Conservation (phyloP, 2,329 filamentous ascomycete genomes). For the Fusarium nisikadoi region DNA sequence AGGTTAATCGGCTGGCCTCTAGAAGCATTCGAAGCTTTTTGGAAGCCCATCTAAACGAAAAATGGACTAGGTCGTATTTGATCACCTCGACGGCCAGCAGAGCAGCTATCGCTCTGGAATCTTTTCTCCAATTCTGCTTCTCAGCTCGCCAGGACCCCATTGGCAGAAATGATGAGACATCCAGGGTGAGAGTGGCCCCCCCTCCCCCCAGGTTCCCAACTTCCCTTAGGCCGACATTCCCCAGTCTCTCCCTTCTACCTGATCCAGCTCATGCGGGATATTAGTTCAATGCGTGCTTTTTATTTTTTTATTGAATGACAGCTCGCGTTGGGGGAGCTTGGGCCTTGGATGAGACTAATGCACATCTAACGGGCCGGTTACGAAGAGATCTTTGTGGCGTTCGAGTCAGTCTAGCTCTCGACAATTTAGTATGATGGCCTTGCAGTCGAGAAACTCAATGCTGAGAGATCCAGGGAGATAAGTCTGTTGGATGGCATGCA, state of each 20-base stretch:
- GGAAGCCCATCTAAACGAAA: background rate
- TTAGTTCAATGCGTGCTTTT: background rate
- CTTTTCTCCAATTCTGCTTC: background rate
- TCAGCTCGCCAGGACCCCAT: background rate
- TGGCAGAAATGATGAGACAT: background rate
- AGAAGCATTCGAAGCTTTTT: conserved; percentile 15
- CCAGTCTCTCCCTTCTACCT: background rate
- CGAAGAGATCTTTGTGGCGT: background rate
- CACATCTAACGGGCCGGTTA: background rate
- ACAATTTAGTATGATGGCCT: background rate
- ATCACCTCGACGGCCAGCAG: background rate
- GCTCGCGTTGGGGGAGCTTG: background rate
- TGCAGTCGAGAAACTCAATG: background rate
- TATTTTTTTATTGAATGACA: background rate
- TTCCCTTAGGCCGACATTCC: background rate
- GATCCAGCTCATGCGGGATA: conserved; percentile 7
- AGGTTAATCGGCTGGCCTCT: background rate
- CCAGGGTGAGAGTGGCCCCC: background rate
- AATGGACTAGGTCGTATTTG: background rate
- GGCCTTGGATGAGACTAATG: background rate
- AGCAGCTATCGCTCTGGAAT: background rate
- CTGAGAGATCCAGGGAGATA: background rate
- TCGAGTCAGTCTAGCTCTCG: conserved; percentile 10
- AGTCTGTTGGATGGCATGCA: background rate
- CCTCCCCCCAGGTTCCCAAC: background rate